Conservation (phyloP, 1,284 basidiomycete species). For the Hymenochaete sp. region DNA sequence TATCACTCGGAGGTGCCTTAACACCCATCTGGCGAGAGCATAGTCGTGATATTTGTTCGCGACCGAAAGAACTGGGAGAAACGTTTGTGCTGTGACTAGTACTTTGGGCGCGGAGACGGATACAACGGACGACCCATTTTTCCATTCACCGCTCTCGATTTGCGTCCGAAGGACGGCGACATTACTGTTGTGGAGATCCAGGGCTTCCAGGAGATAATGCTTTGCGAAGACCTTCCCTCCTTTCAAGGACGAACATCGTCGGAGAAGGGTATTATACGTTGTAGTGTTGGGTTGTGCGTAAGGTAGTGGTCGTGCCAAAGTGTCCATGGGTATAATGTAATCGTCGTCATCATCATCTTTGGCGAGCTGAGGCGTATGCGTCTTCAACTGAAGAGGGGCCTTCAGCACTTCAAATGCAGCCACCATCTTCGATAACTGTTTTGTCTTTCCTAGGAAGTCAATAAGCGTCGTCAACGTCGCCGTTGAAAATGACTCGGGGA, state of each 20-base stretch:
- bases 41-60: conserved; percentile 50
- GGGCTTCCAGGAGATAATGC: conserved; percentile 67
- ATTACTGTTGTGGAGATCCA: too few relatives aligned
- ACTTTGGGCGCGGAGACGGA: conserved; percentile 38
- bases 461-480: conserved; percentile 61
- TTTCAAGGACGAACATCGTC: conserved; percentile 41
- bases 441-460: conserved; percentile 53
- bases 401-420: conserved; percentile 70
- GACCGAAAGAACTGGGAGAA: conserved; percentile 47
- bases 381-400: conserved; percentile 44
- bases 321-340: conserved; percentile 30
- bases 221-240: conserved; percentile 47
- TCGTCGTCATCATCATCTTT: conserved; percentile 60
- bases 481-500: conserved; percentile 45
- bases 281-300: conserved; percentile 59
- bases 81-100: conserved; percentile 46
- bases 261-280: conserved; percentile 53
- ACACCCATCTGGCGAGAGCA: conserved; percentile 49
- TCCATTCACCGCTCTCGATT: too few relatives aligned
- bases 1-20: conserved; percentile 34
- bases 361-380: not conserved
- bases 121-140: conserved; percentile 18
- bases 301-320: conserved; percentile 31
- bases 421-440: conserved; percentile 56
- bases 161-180: too few relatives aligned